A percentile compares a stretch with the other conserved stretches of the same genome.
phyloP scores from a whole-genome alignment of 805 yeast species.

The Isabelozyma rhagii region DNA sequence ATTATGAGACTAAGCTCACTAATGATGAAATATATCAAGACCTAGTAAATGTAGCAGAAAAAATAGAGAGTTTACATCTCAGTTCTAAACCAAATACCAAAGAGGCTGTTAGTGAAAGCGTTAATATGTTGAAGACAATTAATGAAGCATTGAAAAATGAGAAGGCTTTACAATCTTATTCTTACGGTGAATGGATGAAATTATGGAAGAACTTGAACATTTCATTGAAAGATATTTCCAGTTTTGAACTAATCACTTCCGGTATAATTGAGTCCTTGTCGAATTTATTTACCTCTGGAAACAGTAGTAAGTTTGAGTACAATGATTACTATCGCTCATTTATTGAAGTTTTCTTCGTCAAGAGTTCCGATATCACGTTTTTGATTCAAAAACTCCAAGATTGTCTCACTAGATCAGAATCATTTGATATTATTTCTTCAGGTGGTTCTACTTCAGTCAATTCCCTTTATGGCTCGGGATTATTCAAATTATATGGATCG shows the following conservation, averaged over 20 bases:
- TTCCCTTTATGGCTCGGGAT: not conserved
- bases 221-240: conserved; percentile 44
- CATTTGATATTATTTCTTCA: conserved; percentile 59
- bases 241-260: conserved; percentile 72
- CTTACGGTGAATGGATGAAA: conserved; percentile 35
- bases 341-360: conserved; percentile 32
- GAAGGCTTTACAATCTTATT: conserved; percentile 2
- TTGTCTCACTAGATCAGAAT: conserved; percentile 68
- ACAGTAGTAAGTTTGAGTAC: conserved; percentile 16
- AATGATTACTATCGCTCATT: conserved; percentile 45
- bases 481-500: conserved; percentile 2
- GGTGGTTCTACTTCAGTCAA: conserved; percentile 24
- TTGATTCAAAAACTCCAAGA: conserved; percentile 66
- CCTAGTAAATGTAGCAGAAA: conserved; percentile 12
- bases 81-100: conserved; percentile 16
- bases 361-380: conserved; percentile 33
- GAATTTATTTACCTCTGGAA: conserved; percentile 25
- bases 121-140: conserved; percentile 13
- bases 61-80: conserved; percentile 25
- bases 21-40: conserved; percentile 11
- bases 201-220: conserved; percentile 21
- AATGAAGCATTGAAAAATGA: conserved; percentile 5
- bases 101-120: conserved; percentile 8
- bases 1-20: conserved; percentile 16
- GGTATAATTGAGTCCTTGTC: conserved; percentile 53